Evolutionary conservation across 176 grass and related monocot species (phyloP), one percentile per base, ranked within the genome.

Genomic region (Rhynchospora breviuscula): DNA sequence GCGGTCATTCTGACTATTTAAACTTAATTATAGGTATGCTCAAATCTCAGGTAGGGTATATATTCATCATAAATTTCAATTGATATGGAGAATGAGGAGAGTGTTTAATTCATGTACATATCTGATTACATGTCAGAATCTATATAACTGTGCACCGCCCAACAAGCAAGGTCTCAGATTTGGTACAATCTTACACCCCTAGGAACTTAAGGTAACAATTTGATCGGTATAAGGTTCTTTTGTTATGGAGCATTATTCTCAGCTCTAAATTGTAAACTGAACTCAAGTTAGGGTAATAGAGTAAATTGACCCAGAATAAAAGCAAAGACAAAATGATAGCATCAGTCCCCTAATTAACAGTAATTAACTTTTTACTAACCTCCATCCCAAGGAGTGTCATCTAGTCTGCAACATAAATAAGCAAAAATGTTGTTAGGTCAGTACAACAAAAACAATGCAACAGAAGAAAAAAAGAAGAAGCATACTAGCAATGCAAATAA

Each of bases 331-430:
- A 29, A 29, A 29, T 29, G 26, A 29, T 29, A 44, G 31, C 21
- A 79, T 31, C 10, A 14, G 8, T 59, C 25, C 23, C 40, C 67
- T 71, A 33, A 45, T 25, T 71, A 29, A 29, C 26, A 29, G 48
- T 60, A 59, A 22, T 57, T 13, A 13, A 46, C 26, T 29, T 58
- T 78, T 61, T 61, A 76, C 89, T 90, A 81, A 97, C 94, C 94
- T 94, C 94, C 94, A 67, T 97, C 94, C 94, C 89, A 97, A 6
- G 91, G 91, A 31, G 91, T 97, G 22, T 94, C 94, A 59, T 97
- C 91, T 47, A 91, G 94, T 22, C 94, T 97, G 89, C 85, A 91
- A 84, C 69, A 44, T 54, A 76, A 85, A 80, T 60, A 86, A 14
- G 60, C 10, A 57, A 2, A 80, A 29, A 1, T 70, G 1, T 58